phyloP scores from a whole-genome alignment of 1,284 basidiomycete species.

The Ganoderma lucidum region DNA sequence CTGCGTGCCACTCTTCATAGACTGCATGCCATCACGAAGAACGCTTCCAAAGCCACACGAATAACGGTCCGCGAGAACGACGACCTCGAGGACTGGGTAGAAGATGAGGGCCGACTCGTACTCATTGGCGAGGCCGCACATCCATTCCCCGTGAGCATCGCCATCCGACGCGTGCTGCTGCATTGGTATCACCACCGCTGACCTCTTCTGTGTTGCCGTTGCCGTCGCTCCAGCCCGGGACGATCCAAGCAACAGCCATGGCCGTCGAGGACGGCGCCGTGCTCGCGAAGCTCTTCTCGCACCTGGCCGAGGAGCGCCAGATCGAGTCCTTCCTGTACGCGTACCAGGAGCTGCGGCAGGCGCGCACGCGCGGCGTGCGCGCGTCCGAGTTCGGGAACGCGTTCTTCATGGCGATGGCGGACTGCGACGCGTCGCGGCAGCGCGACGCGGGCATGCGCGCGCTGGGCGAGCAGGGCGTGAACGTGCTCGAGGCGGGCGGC shows the following conservation, averaged over 20 bases:
- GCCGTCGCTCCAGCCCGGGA: slow-evolving; percentile 38
- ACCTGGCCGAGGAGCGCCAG: slow-evolving; percentile 57
- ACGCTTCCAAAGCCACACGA: slow-evolving; percentile 31
- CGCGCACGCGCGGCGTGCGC: slow-evolving; percentile 30
- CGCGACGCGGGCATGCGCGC: slow-evolving; percentile 54
- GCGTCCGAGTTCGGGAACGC: slow-evolving; percentile 34
- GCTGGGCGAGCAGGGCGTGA: slow-evolving; percentile 47
- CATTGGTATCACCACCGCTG: slow-evolving; percentile 34
- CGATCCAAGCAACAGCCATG: slow-evolving; percentile 49
- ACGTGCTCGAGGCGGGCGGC: slow-evolving; percentile 41
- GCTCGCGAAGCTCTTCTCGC: slow-evolving; percentile 65
- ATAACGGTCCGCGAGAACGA: slow-evolving; percentile 28
- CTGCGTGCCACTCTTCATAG: slow-evolving; percentile 38
- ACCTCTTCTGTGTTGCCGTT: slow-evolving; percentile 39
- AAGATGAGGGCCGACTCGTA: slow-evolving; percentile 37
- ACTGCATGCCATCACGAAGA: slow-evolving; percentile 45
- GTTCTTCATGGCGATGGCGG: slow-evolving; percentile 30
- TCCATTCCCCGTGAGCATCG: slow-evolving; percentile 53
- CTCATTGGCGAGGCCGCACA: slow-evolving; percentile 54
- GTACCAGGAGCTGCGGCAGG: slow-evolving; percentile 56
- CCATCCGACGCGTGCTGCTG: neutral
- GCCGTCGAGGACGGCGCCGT: slow-evolving; percentile 63
- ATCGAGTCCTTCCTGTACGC: slow-evolving; percentile 60
- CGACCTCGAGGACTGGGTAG: slow-evolving; percentile 41
- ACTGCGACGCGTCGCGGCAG: slow-evolving; percentile 41